Evolutionary conservation across 2,329 filamentous ascomycete genomes (phyloP), one percentile per base, ranked within the genome.

Genomic region (Cordyceps javanica): DNA sequence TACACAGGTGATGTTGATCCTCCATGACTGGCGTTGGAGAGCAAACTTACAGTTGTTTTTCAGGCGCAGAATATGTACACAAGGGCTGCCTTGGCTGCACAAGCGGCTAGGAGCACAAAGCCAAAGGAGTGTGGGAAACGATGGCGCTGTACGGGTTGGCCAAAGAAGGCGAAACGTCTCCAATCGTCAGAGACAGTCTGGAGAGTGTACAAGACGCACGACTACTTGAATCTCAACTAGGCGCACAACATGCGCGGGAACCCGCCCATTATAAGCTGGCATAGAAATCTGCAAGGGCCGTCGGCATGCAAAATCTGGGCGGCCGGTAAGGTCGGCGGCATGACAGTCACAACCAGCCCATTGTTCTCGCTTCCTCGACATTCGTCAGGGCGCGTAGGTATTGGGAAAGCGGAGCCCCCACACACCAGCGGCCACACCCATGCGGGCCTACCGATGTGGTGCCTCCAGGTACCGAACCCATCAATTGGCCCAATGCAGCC

Each of bases 11-110:
- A 46, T 57, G 45, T 28, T 26, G 45, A 21, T 32, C 30, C 30
- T 32, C 30, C 30, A 32, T 11, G 30, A 32, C 30, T 32, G 30
- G 11, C 6, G 6, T 6, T 32, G 6, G 39, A 14, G 36, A 36
- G 26, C 55, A 57, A 57, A 44, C 55, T 57, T 44, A 51, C 55
- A 57, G 26, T 21, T 51, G 45, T 39, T 28, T 57, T 44, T 36
- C 28, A 48, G 32, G 11, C 21, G 21, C 42, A 21, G 26, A 34
- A 32, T 39, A 42, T 38, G 41, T 46, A 28, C 52, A 26, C 11
- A 28, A 36, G 5, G 21, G 53, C 5, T 41, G 4, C 16, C 4
- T n/a, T 19, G 21, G 25, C 34, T 41, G 16, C 19, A 19, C 26
- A 44, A 28, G 21, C 28, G 46, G 23, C 19, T 21, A 21, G 21